Conservation (phyloP, 179 eudicot species). For the Amaranthus tricolor region DNA sequence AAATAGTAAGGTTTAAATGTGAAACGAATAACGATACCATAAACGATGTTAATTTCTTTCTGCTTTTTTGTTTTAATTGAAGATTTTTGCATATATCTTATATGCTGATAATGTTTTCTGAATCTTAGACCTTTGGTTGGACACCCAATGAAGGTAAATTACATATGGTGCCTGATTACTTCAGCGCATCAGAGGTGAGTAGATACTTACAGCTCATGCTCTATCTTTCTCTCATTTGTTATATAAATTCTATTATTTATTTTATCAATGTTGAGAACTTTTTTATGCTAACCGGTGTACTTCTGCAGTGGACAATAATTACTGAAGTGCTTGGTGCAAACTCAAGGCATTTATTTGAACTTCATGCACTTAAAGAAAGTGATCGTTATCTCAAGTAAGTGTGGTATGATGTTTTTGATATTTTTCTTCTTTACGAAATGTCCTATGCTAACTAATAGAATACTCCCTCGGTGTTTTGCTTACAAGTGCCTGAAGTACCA, state of each 20-base stretch:
- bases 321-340: slow-evolving; percentile 79
- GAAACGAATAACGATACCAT: not conserved
- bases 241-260: not conserved
- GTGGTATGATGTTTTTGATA: slow-evolving; percentile 18
- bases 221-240: not conserved
- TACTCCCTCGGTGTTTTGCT: not conserved
- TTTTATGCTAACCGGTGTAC: slow-evolving; percentile 17
- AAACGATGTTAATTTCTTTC: not conserved
- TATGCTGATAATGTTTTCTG: slow-evolving; percentile 11
- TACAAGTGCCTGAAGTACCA: no score
- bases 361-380: slow-evolving; percentile 81
- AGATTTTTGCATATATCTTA: not conserved
- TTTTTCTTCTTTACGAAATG: not conserved
- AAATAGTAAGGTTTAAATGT: not conserved
- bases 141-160: slow-evolving; percentile 75
- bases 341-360: slow-evolving; percentile 89
- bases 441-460: not conserved
- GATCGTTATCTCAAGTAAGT: slow-evolving; percentile 62
- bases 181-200: slow-evolving; percentile 79
- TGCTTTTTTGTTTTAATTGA: not conserved
- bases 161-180: slow-evolving; percentile 85
- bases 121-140: slow-evolving; percentile 83
- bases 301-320: slow-evolving; percentile 66
- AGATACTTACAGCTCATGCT: slow-evolving; percentile 7
- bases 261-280: not conserved